Base-by-base conservation (phyloP, 768 basidiomycete species). In the Rhizopogon vinicolor region DNA sequence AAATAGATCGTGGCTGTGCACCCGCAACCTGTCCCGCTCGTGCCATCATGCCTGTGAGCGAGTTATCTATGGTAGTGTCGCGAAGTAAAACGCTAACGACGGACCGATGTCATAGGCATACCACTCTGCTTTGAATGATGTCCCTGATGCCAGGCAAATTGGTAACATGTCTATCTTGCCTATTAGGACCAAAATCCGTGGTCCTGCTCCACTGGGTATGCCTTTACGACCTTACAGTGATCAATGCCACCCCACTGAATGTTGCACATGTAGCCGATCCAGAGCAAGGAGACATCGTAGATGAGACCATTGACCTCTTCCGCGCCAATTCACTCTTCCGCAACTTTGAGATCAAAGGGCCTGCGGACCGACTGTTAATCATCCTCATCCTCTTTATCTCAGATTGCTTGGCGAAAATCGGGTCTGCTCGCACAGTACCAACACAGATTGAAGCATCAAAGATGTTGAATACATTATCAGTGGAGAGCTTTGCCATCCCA, bases 331-430 rank as follows among this genome's bases (percentile, higher is more conserved):
- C 95, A 39, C 87, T 99, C 58, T 99, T 99, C 76, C 89, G 97
- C 66, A 98, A 98, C 76, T 99, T 98, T 65, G 97, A 99, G 78
- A 98, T 99, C 83, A 96, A 98, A 70, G 95, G 94, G 16, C 91
- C 93, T 53, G 93, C 94, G 51, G 95, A 97, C 78, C 87, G 95
- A 56, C 86, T 93, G 41, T 82, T 99, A 66, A 98, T 99, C 77
- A 84, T 98, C 70, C 85, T 98, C 65, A 97, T 98, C 71, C 88
- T 99, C 68, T 99, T 89, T 75, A 85, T 98, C 65, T 98, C 95
- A 44, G 97, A 99, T 75, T 98, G 96, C 70, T 85, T 99, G 50
- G 83, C 91, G 28, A 95, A 93, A 75, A 78, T 99, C 63, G 90
- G 93, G 29, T 75, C 79, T 33, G 76, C 84, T 31, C 84, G 87